Base-by-base conservation (phyloP, 257 asterid genomes). In the Fraxinus quadrangulata region DNA sequence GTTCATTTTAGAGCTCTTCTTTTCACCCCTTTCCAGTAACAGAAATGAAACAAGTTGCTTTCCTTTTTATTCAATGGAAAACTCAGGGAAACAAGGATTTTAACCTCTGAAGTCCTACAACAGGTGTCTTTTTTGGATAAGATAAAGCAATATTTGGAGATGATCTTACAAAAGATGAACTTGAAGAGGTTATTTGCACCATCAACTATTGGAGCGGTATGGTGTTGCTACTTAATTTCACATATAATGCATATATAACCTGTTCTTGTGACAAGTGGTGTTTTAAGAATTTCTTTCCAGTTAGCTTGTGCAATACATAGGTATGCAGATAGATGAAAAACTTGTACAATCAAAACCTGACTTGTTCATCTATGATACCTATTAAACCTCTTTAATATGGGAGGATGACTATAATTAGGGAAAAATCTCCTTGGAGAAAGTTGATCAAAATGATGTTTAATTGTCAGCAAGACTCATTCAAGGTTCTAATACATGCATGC, bases 161-260 rank as follows among this genome's bases (percentile, higher is more conserved):
- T n/a, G 76, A 30, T 90, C 73, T 78, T 80, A 33, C 71, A 73
- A 23, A 87, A 86, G 84, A 78, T 94, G 88, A 90, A 94, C 83
- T 81, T 92, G 86, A 88, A 94, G 90, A 90, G 83, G 75, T 66
- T 94, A 78, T 83, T 92, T 56, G 96, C 98, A 54, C 97, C 98
- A 77, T 92, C 98, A 69, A 92, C 96, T 24, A 73, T 28, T 42
- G 98, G 90, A 85, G 98, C 91, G 80, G 97, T 94, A 94, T 26
- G 87, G 70, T 72, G 76, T 75, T 36, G 5, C 78, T 73, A 37
- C 24, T 67, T 81, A 59, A 70, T 72, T 67, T 66, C 78, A 67
- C 39, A 24, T 54, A 63, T 45, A 75, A 30, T 9, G 74, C 67
- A 59, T 31, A 19, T 72, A 19, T 37, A 24, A 12, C 68, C 71